Percentiles rank a stretch among this genome's conserved stretches.
These are phyloP conservation scores for Starmera amethionina DNA, from an alignment of 805 yeast genomes.

Conservation along the genomic window DNA sequence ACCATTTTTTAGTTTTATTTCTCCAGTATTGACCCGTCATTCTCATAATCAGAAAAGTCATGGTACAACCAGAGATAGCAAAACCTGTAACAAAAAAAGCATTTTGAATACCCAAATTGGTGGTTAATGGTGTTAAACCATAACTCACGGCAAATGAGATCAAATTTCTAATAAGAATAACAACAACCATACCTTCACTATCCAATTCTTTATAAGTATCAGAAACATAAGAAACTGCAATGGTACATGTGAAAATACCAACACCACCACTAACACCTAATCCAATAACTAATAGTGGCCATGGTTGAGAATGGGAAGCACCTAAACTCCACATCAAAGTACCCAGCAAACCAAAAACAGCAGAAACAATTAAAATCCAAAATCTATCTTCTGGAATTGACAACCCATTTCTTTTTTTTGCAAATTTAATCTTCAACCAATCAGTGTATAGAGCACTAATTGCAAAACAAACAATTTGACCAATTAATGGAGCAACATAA, in stretches of 20 bases:
- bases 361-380: conserved; percentile 38
- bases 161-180: conserved; percentile 44
- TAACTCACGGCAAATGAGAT: conserved; percentile 55
- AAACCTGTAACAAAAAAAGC: conserved; percentile 48
- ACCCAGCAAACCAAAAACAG: conserved; percentile 43
- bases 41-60: conserved; percentile 23
- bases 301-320: conserved; percentile 40
- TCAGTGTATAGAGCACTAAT: conserved; percentile 45
- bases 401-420: conserved; percentile 38
- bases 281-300: conserved; percentile 47
- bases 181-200: conserved; percentile 45
- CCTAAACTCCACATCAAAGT: conserved; percentile 57
- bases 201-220: conserved; percentile 48
- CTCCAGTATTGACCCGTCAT: conserved; percentile 17
- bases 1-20: conserved; percentile 11
- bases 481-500: conserved; percentile 42
- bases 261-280: conserved; percentile 48
- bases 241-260: conserved; percentile 42
- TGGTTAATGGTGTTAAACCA: conserved; percentile 50
- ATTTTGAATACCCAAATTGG: conserved; percentile 40
- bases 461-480: conserved; percentile 32
- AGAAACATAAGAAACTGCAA: conserved; percentile 41
- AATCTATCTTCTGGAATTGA: conserved; percentile 50
- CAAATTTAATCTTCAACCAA: conserved; percentile 36
- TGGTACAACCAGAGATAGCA: conserved; percentile 36